phyloP scores from a whole-genome alignment of 1,139 yeast species.

The Meyerozyma elateridarum region DNA sequence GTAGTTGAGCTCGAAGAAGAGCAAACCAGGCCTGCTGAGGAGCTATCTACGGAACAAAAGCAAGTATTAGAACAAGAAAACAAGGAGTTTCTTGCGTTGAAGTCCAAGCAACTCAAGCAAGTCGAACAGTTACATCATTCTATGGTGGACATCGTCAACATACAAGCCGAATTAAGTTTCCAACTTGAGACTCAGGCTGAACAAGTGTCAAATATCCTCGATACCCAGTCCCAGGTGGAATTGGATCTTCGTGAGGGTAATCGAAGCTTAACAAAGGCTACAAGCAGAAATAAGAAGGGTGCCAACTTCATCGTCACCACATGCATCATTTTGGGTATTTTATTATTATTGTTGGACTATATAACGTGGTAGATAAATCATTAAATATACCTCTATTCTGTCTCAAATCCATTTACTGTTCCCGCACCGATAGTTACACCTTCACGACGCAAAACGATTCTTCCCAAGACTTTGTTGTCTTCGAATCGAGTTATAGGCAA shows the following conservation, averaged over 20 bases:
- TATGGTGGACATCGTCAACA: constrained; percentile 71
- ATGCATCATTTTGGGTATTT: constrained; percentile 57
- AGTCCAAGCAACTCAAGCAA: constrained; percentile 62
- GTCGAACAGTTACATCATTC: constrained; percentile 71
- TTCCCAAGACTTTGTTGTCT: constrained; percentile 64
- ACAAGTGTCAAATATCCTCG: constrained; percentile 61
- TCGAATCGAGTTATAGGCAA: constrained; percentile 60
- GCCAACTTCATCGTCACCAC: constrained; percentile 61
- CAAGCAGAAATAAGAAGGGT: constrained; percentile 62
- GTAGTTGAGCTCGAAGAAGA: constrained; percentile 10
- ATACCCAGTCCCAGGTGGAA: constrained; percentile 68
- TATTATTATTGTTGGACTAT: constrained; percentile 62
- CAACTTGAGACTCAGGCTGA: constrained; percentile 76
- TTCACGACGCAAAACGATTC: constrained; percentile 80
- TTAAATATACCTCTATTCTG: background rate
- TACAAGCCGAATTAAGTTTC: constrained; percentile 73
- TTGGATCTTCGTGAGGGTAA: constrained; percentile 72
- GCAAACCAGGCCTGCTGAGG: constrained; percentile 11
- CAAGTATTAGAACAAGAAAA: constrained; percentile 72
- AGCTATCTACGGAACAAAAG: constrained; percentile 55
- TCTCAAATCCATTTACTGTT: constrained; percentile 27
- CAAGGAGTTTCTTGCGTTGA: constrained; percentile 54
- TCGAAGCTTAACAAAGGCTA: constrained; percentile 65
- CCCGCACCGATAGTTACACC: constrained; percentile 92
- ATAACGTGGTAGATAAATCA: constrained; percentile 27